These are phyloP conservation scores for Zasmidium cellare DNA, from an alignment of 2,329 filamentous ascomycete species.

Conservation along the genomic window DNA sequence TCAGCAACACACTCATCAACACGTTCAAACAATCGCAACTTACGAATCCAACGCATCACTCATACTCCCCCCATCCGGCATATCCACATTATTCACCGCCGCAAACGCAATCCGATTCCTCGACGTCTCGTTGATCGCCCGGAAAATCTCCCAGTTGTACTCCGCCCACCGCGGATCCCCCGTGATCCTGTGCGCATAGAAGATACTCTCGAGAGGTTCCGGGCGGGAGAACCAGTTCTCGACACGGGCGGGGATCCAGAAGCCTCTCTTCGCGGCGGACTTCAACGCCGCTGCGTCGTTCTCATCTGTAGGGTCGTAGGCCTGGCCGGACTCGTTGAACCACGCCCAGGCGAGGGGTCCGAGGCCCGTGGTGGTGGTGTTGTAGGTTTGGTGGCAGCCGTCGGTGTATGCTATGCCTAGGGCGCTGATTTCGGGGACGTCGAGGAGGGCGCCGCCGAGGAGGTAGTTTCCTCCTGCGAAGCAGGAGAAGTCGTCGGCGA, in stretches of 20 bases:
- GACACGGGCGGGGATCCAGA: conserved; percentile 14
- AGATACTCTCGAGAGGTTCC: conserved; percentile 60
- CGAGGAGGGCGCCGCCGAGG: conserved; percentile 27
- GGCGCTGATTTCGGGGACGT: conserved; percentile 28
- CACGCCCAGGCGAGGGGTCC: conserved; percentile 22
- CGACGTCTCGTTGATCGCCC: conserved; percentile 40
- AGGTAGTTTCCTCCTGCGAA: conserved; percentile 38
- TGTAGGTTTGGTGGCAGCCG: conserved; percentile 35
- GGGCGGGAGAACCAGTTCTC: conserved; percentile 34
- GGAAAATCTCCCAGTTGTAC: conserved; percentile 48
- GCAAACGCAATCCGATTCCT: conserved; percentile 31
- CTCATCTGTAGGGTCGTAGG: conserved; percentile 15
- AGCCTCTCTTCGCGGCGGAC: conserved; percentile 16
- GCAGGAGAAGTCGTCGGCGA: conserved; percentile 31
- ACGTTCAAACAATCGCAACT: not conserved
- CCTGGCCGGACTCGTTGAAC: conserved; percentile 20
- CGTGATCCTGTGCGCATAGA: conserved; percentile 58
- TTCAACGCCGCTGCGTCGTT: conserved; percentile 20
- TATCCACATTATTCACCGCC: conserved; percentile 19
- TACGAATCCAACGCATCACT: conserved; percentile 16
- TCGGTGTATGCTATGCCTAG: conserved; percentile 30
- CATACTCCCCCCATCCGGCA: conserved; percentile 17
- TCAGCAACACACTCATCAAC: not conserved
- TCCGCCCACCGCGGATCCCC: conserved; percentile 50
- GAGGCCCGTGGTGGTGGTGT: conserved; percentile 32